These are phyloP conservation scores for Kodamaea ohmeri DNA, from an alignment of 1,139 yeast species.

Conservation along the genomic window DNA sequence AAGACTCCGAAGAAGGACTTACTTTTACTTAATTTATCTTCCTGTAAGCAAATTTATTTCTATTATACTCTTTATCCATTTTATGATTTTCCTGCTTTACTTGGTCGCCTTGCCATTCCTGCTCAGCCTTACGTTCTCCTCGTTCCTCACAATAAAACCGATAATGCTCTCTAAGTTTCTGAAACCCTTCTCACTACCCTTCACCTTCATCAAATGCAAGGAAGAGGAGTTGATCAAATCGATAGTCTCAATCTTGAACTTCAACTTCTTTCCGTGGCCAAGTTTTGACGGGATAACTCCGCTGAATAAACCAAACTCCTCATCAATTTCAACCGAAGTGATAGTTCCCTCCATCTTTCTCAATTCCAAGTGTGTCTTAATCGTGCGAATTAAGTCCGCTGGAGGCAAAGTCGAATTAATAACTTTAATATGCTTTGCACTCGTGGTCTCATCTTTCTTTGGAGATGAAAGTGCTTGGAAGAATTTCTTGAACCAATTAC, in stretches of 20 bases:
- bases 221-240: conserved; percentile 44
- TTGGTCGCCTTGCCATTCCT: too few relatives aligned
- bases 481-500: conserved; percentile 41
- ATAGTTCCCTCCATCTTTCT: conserved; percentile 53
- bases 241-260: conserved; percentile 46
- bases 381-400: conserved; percentile 31
- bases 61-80: background rate
- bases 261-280: conserved; percentile 47
- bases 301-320: conserved; percentile 43
- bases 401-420: conserved; percentile 35
- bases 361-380: conserved; percentile 43
- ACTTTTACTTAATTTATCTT: too few relatives aligned
- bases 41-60: background rate
- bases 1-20: too few relatives aligned
- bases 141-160: conserved; percentile 35
- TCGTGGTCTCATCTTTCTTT: conserved; percentile 8
- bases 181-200: conserved; percentile 71
- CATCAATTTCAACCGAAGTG: conserved; percentile 39
- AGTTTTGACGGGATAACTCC: conserved; percentile 50
- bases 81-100: too few relatives aligned
- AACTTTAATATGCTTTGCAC: conserved; percentile 26
- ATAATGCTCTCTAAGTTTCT: conserved; percentile 52
- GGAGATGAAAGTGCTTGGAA: conserved; percentile 21
- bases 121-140: conserved; percentile 27
- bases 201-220: conserved; percentile 52